These are phyloP conservation scores for Fusarium anthophilum DNA, from an alignment of 2,329 filamentous ascomycete species.

Conservation along the genomic window DNA sequence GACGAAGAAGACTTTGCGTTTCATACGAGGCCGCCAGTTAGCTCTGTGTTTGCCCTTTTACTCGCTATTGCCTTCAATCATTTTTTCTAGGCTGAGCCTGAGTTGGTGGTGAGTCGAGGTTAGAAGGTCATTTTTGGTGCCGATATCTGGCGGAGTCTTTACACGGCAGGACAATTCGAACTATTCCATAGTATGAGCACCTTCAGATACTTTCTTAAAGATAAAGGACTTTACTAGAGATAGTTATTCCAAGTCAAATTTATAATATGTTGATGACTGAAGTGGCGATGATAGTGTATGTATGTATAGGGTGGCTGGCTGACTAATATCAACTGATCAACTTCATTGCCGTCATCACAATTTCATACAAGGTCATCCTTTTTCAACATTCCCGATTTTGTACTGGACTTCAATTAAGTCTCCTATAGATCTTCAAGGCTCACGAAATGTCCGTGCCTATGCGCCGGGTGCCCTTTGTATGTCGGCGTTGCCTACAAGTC, in stretches of 20 bases:
- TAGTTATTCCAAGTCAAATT: background rate
- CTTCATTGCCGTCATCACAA: conserved; percentile 24
- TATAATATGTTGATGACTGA: background rate
- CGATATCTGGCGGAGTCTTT: conserved; percentile 22
- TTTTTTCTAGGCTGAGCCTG: conserved; percentile 3
- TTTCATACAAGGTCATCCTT: background rate
- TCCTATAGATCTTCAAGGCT: background rate
- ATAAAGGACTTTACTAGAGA: background rate
- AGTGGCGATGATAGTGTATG: background rate
- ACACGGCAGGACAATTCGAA: background rate
- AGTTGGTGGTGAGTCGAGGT: background rate
- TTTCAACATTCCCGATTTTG: background rate
- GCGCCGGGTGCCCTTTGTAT: conserved; percentile 17
- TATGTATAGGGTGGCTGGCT: conserved; percentile 4
- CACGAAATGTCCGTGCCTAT: conserved; percentile 3
- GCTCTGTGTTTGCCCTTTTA: conserved; percentile 17
- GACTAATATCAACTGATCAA: conserved; percentile 24
- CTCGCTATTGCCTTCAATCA: conserved; percentile 15
- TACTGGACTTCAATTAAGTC: background rate
- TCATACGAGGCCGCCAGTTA: background rate
- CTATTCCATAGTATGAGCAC: conserved; percentile 8
- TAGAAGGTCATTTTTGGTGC: conserved; percentile 20
- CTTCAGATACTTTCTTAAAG: background rate
- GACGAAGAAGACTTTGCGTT: conserved; percentile 22
- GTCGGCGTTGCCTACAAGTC: conserved; percentile 32